A percentile compares a stretch with the other conserved stretches of the same genome.
Evolutionary conservation across 495 filamentous ascomycete species (phyloP).

Genomic region (Neurospora sp.): DNA sequence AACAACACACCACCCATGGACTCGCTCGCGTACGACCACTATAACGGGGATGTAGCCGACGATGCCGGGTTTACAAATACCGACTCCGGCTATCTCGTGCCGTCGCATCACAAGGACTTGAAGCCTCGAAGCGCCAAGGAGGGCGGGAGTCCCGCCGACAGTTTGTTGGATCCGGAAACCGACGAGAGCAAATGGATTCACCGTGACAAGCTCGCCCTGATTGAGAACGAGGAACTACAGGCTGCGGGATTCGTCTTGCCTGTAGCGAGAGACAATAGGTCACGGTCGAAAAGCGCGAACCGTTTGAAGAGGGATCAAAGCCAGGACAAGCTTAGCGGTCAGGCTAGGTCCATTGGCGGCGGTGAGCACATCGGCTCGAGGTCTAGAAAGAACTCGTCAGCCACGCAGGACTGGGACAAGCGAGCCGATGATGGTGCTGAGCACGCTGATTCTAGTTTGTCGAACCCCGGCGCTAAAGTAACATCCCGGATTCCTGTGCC

Average conservation of each 20-base stretch:
- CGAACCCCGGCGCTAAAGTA: conserved; percentile 27
- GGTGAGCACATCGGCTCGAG: conserved; percentile 18
- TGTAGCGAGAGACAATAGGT: conserved; percentile 38
- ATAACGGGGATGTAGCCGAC: conserved; percentile 6
- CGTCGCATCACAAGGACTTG: conserved; percentile 20
- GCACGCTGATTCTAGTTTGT: conserved; percentile 39
- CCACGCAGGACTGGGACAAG: conserved; percentile 5
- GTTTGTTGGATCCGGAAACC: conserved; percentile 45
- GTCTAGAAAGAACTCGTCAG: conserved; percentile 40
- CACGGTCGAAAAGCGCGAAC: conserved; percentile 34
- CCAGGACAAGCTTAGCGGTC: conserved; percentile 20
- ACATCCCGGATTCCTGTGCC: conserved; percentile 76
- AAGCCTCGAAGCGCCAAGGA: conserved; percentile 42
- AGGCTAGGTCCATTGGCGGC: conserved; percentile 13
- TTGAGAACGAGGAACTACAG: conserved; percentile 87
- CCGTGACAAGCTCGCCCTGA: conserved; percentile 85
- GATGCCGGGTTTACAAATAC: conserved; percentile 10
- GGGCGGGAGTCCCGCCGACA: conserved; percentile 47
- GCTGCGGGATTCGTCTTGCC: conserved; percentile 70
- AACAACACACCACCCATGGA: conserved; percentile 5
- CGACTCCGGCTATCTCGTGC: conserved; percentile 11
- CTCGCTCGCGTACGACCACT: conserved; percentile 7
- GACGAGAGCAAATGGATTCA: conserved; percentile 71
- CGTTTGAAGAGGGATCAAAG: conserved; percentile 39
- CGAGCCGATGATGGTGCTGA: conserved; percentile 64